These are phyloP conservation scores for Vitis riparia DNA, from an alignment of 164 flowering plant species.

Conservation along the genomic window DNA sequence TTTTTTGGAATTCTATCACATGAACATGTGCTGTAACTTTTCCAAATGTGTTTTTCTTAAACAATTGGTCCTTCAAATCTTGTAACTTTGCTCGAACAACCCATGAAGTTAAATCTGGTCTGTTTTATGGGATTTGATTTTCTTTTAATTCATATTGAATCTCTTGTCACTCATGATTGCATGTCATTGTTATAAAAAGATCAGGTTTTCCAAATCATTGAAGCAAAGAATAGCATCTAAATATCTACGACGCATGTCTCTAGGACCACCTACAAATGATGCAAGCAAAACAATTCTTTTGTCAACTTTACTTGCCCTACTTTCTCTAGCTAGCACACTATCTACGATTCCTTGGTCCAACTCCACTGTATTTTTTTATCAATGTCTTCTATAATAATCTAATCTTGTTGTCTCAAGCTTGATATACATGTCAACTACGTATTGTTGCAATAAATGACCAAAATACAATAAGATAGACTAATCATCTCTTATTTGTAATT, in stretches of 20 bases:
- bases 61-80: constrained; percentile 11
- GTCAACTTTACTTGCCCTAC: not conserved
- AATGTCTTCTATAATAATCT: not conserved
- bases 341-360: no score
- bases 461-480: not conserved
- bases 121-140: not conserved
- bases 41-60: not conserved
- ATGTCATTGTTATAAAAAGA: no score
- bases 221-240: not conserved
- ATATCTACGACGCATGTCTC: not conserved
- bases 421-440: not conserved
- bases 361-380: no score
- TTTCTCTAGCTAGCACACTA: no score
- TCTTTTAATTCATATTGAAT: constrained; percentile 3
- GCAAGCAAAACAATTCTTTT: not conserved
- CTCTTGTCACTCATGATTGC: constrained; percentile 13
- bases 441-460: not conserved
- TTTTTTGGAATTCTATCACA: constrained; percentile 16
- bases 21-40: constrained; percentile 2
- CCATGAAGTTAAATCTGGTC: constrained; percentile 5
- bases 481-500: not conserved
- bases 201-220: not conserved
- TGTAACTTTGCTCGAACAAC: constrained; percentile 12
- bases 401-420: not conserved
- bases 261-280: not conserved